These are phyloP conservation scores for Magnolia sinica DNA, from an alignment of 164 flowering plant species.

Conservation along the genomic window DNA sequence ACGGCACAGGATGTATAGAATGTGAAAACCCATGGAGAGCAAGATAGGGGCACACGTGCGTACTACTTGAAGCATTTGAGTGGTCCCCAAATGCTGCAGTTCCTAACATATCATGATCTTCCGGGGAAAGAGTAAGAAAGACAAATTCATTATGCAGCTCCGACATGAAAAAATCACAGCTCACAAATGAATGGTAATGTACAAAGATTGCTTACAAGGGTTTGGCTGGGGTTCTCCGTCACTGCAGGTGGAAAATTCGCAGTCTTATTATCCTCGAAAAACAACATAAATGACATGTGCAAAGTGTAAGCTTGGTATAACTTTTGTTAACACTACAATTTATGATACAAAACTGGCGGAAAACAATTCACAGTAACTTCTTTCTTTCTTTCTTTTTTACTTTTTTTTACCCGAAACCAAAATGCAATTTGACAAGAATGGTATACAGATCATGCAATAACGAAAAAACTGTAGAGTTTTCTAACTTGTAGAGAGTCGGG, in stretches of 20 bases:
- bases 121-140: neutral
- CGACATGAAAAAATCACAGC: neutral
- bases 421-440: too few relatives aligned
- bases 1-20: constrained; percentile 4
- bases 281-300: neutral
- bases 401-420: too few relatives aligned
- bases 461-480: too few relatives aligned
- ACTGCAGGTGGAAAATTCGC: constrained; percentile 7
- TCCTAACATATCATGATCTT: constrained; percentile 20
- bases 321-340: too few relatives aligned
- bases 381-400: too few relatives aligned
- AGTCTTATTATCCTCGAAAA: neutral
- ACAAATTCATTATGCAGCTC: constrained; percentile 1
- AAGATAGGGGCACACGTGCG: constrained; percentile 18
- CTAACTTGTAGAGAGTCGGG: too few relatives aligned
- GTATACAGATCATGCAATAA: too few relatives aligned
- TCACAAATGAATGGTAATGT: neutral
- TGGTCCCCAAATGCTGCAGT: constrained; percentile 37
- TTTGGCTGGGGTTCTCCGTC: constrained; percentile 16
- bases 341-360: too few relatives aligned
- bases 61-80: constrained; percentile 5
- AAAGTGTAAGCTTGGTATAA: too few relatives aligned
- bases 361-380: too few relatives aligned
- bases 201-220: constrained; percentile 12
- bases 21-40: constrained; percentile 15